Conservation (phyloP, 2,329 filamentous ascomycete species). For the Pyrenophora graminea region DNA sequence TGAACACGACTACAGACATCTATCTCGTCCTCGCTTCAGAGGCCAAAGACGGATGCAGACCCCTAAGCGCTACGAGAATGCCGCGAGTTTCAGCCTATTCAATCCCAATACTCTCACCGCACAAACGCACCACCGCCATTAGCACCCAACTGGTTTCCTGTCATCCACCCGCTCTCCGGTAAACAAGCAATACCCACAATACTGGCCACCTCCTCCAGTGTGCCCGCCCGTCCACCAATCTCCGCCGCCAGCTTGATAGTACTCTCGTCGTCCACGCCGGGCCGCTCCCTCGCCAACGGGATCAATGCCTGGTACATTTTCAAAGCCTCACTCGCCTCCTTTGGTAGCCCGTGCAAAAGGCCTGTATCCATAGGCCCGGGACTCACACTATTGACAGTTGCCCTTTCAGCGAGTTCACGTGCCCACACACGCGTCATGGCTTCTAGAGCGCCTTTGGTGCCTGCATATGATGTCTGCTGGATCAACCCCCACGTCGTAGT, state of each 20-base stretch:
- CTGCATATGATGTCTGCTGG: conserved; percentile 12
- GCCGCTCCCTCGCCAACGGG: conserved; percentile 5
- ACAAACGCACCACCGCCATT: conserved; percentile 11
- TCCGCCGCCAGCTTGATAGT: conserved; percentile 7
- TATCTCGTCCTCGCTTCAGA: too few species aligned
- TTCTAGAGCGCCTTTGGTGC: conserved; percentile 11
- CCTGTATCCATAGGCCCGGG: conserved; percentile 11
- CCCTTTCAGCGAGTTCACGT: conserved; percentile 7
- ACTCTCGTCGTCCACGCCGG: conserved; percentile 6
- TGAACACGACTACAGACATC: neutral
- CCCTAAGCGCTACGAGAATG: too few species aligned
- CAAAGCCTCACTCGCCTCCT: conserved; percentile 6
- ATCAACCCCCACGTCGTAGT: conserved; percentile 12
- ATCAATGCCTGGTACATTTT: conserved; percentile 11
- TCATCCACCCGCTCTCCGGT: conserved; percentile 14
- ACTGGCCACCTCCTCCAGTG: conserved; percentile 10
- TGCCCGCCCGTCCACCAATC: conserved; percentile 10
- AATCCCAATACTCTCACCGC: neutral
- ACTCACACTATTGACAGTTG: conserved; percentile 10
- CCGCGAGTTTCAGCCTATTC: too few species aligned
- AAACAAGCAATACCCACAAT: conserved; percentile 12
- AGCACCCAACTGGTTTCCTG: conserved; percentile 11
- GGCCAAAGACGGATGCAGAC: too few species aligned
- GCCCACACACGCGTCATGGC: conserved; percentile 15
- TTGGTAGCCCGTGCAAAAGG: conserved; percentile 7